These are phyloP conservation scores for Pilatotrama ljubarskyi DNA, from an alignment of 768 basidiomycete species.

Conservation along the genomic window DNA sequence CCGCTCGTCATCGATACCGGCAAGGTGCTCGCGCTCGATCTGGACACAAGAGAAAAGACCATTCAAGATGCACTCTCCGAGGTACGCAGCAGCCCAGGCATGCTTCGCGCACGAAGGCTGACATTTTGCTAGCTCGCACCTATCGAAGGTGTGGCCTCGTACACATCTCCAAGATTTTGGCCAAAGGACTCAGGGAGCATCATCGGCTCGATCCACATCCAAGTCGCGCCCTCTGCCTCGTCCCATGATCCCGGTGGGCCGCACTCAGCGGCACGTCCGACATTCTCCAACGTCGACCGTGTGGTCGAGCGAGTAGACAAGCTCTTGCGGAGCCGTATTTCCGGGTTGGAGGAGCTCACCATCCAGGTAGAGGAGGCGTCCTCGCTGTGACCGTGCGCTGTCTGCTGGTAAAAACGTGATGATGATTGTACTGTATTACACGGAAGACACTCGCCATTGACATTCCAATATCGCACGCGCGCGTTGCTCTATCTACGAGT, in stretches of 20 bases:
- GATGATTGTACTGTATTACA: constrained; percentile 15
- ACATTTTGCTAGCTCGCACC: constrained; percentile 53
- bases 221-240: constrained; percentile 66
- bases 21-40: constrained; percentile 81
- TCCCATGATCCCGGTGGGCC: constrained; percentile 56
- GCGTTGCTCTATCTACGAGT: constrained; percentile 9
- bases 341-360: constrained; percentile 84
- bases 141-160: constrained; percentile 81
- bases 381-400: not conserved
- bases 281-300: constrained; percentile 64
- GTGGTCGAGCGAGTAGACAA: constrained; percentile 77
- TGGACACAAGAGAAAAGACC: constrained; percentile 58
- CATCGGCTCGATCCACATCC: constrained; percentile 91
- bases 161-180: constrained; percentile 88
- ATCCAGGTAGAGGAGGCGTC: constrained; percentile 55
- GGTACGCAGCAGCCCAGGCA: constrained; percentile 40
- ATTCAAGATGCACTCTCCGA: constrained; percentile 64
- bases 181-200: constrained; percentile 86
- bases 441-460: constrained; percentile 3
- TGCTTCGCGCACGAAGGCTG: not conserved
- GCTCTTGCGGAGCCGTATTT: constrained; percentile 68
- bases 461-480: constrained; percentile 9
- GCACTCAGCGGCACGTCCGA: constrained; percentile 46
- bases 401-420: not conserved
- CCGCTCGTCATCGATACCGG: constrained; percentile 95